Conservation (phyloP, 1,139 yeast species). For the Magnusiomyces tetraspermus region DNA sequence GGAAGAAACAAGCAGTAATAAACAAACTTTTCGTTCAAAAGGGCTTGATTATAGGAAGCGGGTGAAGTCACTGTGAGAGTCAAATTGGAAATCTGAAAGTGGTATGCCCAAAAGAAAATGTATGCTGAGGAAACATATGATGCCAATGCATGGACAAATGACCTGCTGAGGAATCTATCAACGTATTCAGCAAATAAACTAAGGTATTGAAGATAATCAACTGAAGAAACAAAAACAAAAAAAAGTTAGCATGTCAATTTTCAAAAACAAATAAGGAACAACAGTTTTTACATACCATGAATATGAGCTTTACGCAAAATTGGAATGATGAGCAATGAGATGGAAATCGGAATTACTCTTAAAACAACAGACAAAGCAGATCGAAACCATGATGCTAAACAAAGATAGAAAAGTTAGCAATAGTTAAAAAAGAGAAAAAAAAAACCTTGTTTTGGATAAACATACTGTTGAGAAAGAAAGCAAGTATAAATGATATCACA, state of each 20-base stretch:
- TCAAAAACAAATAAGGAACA: neutral
- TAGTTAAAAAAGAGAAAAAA: neutral
- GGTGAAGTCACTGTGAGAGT: slow-evolving; percentile 21
- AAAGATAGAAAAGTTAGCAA: slow-evolving; percentile 11
- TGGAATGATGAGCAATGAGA: slow-evolving; percentile 23
- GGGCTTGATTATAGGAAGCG: slow-evolving; percentile 41
- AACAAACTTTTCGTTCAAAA: slow-evolving; percentile 53
- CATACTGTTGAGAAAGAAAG: slow-evolving; percentile 15
- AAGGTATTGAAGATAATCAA: slow-evolving; percentile 13
- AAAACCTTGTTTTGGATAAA: too few relatives aligned
- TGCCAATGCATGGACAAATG: slow-evolving; percentile 33
- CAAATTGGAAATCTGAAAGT: slow-evolving; percentile 27
- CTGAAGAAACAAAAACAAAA: neutral
- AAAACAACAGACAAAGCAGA: slow-evolving; percentile 23
- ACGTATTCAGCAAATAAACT: slow-evolving; percentile 27
- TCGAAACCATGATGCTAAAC: slow-evolving; percentile 16
- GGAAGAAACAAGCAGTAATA: slow-evolving; percentile 40
- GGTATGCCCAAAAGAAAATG: slow-evolving; percentile 31
- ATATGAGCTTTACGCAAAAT: slow-evolving; percentile 26
- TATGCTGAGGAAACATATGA: slow-evolving; percentile 38
- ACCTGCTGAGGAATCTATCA: slow-evolving; percentile 39
- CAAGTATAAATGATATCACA: slow-evolving; percentile 16
- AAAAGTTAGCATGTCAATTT: neutral
- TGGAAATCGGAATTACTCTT: slow-evolving; percentile 19
- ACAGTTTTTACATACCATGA: slow-evolving; percentile 18